Evolutionary conservation across 805 yeast genomes (phyloP).

Genomic region (Sungouiella blattae): DNA sequence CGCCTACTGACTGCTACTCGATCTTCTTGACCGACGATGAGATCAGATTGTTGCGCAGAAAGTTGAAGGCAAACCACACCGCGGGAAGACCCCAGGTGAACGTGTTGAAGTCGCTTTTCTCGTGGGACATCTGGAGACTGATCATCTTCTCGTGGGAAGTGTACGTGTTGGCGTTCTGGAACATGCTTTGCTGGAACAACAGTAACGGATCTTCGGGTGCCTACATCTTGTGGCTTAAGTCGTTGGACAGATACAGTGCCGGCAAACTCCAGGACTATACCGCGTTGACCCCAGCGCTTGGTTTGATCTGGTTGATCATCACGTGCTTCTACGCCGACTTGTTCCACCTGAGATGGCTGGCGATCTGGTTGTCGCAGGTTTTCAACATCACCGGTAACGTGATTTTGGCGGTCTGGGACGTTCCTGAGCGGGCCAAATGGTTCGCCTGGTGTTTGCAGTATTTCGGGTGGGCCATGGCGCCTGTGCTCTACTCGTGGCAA

Average conservation of each 20-base stretch:
- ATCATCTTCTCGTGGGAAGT: constrained; percentile 58
- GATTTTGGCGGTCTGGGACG: constrained; percentile 57
- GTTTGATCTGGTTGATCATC: constrained; percentile 36
- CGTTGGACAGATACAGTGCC: constrained; percentile 21
- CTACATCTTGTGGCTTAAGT: constrained; percentile 55
- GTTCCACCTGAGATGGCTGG: constrained; percentile 44
- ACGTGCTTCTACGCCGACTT: constrained; percentile 38
- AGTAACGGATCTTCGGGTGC: constrained; percentile 55
- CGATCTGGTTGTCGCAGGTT: constrained; percentile 49
- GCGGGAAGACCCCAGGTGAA: constrained; percentile 15
- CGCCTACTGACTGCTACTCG: constrained; percentile 16
- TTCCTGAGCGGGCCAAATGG: constrained; percentile 58
- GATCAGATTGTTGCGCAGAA: constrained; percentile 35
- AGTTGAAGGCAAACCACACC: constrained; percentile 14
- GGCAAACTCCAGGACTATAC: constrained; percentile 37
- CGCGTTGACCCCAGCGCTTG: constrained; percentile 46
- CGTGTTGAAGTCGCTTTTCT: constrained; percentile 12
- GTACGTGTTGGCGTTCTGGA: constrained; percentile 52
- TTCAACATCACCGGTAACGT: constrained; percentile 54
- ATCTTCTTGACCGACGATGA: constrained; percentile 17
- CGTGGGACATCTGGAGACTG: constrained; percentile 45
- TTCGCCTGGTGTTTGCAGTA: constrained; percentile 58
- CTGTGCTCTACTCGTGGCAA: constrained; percentile 56
- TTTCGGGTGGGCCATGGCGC: constrained; percentile 62
- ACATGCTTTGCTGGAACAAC: constrained; percentile 61